Evolutionary conservation across 1,139 yeast genomes (phyloP), one percentile per base, ranked within the genome.

Genomic region (Nakaseomyces sp.): DNA sequence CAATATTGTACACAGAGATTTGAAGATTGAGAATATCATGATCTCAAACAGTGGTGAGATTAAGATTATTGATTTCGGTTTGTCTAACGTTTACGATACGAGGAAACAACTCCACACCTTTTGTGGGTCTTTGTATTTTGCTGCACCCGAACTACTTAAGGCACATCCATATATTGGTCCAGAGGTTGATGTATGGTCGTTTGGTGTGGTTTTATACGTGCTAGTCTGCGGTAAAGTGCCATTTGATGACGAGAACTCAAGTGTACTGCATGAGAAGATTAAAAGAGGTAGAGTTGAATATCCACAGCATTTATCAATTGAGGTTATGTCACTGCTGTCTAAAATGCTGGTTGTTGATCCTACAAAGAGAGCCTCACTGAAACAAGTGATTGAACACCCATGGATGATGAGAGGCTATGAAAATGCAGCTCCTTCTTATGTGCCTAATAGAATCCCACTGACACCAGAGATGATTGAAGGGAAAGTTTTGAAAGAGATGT

Each of bases 141-240:
- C 98, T 0, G 98, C 99, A 0, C 99, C 99, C 0, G 99, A 93
- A 63, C 72, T 93, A 53, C 71, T 93, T 47, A 83, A 86, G 49
- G 98, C 97, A 0, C 79, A 81, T 52, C 96, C 96, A 0, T 93
- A 93, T 58, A 71, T 77, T 29, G 99, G 98, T 0, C 98, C 98
- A 0, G 98, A 93, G 63, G 96, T 93, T 41, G 99, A 91, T 61
- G 82, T 91, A 24, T 91, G 99, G 99, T 86, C 96, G 4, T 89
- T 89, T 70, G 99, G 98, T 47, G 96, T 91, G 40, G 96, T 91
- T 0, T 68, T 93, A 31, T 91, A 87, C 59, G 99, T 91, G 15
- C 69, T 93, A 50, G 96, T 91, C 2, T 89, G 96, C 62, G 99
- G 99, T 44, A 89, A 88, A 61, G 97, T 93, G 6, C 99, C 99